Base-by-base conservation (phyloP, 345 rosid species). In the Eucalyptus microcorys region DNA sequence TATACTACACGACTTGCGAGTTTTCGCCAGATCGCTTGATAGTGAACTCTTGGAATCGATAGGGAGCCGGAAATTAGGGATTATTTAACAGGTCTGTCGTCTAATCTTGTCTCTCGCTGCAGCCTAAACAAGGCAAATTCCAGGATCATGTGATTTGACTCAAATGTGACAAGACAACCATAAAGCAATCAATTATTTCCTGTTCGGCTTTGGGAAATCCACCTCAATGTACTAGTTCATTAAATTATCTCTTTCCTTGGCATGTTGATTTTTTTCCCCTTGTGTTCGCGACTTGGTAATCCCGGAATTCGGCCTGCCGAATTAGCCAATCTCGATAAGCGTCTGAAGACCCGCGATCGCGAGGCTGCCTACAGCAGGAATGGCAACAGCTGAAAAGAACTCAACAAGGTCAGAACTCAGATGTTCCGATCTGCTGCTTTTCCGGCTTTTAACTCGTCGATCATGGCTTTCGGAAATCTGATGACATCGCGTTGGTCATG, bases 1-100 rank as follows among this genome's bases (percentile, higher is more conserved):
- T 4, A 66, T 3, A 1, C 37, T 1, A 66, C 5, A 4, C 2
- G 12, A 66, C 5, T 16, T 7, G 4, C 79, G 10, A 14, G 3
- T 66, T 64, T 14, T 32, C 79, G 19, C 22, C 42, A 8, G 5
- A 66, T 15, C 71, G 4, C 71, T 30, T 14, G 9, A 7, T 30
- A 7, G 17, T 6, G 37, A 66, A 15, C 79, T 4, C 22, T 3
- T 66, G 79, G 79, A 66, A 32, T 66, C 79, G 37, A 66, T 32
- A 15, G 21, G 10, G 24, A 52, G 57, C 57, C 40, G 1, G 37
- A 64, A 64, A n/a, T 64, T 64, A 8, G 10, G 5, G 21, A 14
- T 64, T 64, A 59, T 64, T n/a, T 30, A 61, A 30, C 4, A 15
- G 17, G 71, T 61, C 30, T 61, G 32, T 61, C 6, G 34, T 13